Percentiles rank a stretch among this genome's conserved stretches.
These are phyloP conservation scores for Penicillium goetzii DNA, from an alignment of 495 filamentous ascomycete genomes.

Conservation along the genomic window DNA sequence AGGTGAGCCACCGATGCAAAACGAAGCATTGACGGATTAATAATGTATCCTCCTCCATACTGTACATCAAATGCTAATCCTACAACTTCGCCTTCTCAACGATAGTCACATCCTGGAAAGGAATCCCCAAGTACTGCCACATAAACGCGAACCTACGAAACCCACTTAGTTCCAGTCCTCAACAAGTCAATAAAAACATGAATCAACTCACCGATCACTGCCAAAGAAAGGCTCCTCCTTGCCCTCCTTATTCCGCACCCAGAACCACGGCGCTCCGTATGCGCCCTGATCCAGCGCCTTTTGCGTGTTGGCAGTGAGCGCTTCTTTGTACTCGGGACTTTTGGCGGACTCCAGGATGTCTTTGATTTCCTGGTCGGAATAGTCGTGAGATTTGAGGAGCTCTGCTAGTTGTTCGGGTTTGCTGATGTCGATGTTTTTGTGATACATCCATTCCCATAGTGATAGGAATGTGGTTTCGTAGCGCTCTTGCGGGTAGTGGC, in stretches of 20 bases:
- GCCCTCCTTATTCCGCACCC: slow-evolving; percentile 63
- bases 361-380: slow-evolving; percentile 46
- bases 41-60: background rate
- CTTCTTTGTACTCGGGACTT: slow-evolving; percentile 59
- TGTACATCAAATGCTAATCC: background rate
- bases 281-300: slow-evolving; percentile 63
- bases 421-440: slow-evolving; percentile 51
- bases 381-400: slow-evolving; percentile 38
- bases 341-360: slow-evolving; percentile 55
- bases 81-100: slow-evolving; percentile 30
- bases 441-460: slow-evolving; percentile 53
- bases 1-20: background rate
- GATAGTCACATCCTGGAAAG: slow-evolving; percentile 39
- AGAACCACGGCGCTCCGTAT: slow-evolving; percentile 77
- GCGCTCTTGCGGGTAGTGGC: slow-evolving; percentile 41
- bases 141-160: slow-evolving; percentile 41
- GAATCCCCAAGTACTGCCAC: slow-evolving; percentile 46
- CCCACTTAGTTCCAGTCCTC: slow-evolving; percentile 10
- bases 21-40: background rate
- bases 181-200: slow-evolving; percentile 27
- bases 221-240: slow-evolving; percentile 73
- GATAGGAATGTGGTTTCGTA: slow-evolving; percentile 49
- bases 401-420: slow-evolving; percentile 46
- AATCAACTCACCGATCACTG: slow-evolving; percentile 62
- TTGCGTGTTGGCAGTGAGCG: slow-evolving; percentile 60